Base-by-base conservation (phyloP, 1,284 basidiomycete species). In the Leucoagaricus sp. region DNA sequence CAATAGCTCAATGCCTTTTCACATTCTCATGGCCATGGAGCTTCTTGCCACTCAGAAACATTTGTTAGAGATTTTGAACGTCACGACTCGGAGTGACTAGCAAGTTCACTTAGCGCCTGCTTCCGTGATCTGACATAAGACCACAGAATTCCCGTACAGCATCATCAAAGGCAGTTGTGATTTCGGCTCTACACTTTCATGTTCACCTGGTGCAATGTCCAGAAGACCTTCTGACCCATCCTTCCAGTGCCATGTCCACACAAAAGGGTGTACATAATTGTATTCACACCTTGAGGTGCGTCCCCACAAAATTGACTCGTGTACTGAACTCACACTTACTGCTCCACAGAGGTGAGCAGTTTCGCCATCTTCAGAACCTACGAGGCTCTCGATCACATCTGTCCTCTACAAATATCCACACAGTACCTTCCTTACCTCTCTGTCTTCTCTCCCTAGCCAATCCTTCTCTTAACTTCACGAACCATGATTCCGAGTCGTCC, bases 311-410 rank as follows among this genome's bases (percentile, higher is more conserved):
- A n/a, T n/a, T n/a, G n/a, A n/a, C n/a, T n/a, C n/a, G n/a, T n/a
- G n/a, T n/a, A n/a, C n/a, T n/a, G n/a, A n/a, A n/a, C n/a, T n/a
- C n/a, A n/a, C n/a, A n/a, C n/a, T n/a, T n/a, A n/a, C n/a, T n/a
- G n/a, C n/a, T n/a, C n/a, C n/a, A n/a, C n/a, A 85, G 86, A 67
- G 87, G 85, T 10, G 87, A 89, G 67, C 84, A 89, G 44, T 88
- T 83, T 58, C 77, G 86, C 49, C 87, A 82, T 61, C 62, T 71
- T 23, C 83, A 82, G 59, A 89, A 89, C 64, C 60, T 80, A 6
- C 74, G 69, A 53, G 68, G 74, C 26, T 76, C 76, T 28, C 73
- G 71, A 29, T 66, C 69, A 9, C 75, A 76, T 55, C 41, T 75
- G 23, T 65, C 70, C 19, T 63, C 68, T 1, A 57, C 66, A 36